Evolutionary conservation across 768 basidiomycete genomes (phyloP).

Genomic region (Leccinum subgranulosum): DNA sequence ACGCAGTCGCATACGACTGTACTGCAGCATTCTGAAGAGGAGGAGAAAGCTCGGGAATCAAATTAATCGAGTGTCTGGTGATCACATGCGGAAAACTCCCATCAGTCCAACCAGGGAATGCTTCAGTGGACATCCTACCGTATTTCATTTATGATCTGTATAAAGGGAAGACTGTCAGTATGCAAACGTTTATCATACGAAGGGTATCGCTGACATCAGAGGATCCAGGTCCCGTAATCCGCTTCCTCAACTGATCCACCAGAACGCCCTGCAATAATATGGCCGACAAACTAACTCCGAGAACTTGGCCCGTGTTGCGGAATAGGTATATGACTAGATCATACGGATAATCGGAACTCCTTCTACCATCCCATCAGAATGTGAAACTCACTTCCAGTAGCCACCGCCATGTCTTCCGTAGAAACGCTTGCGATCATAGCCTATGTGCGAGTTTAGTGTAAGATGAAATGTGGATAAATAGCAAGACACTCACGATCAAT

Average conservation of each 20-base stretch:
- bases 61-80: constrained; percentile 63
- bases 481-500: constrained; percentile 58
- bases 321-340: constrained; percentile 84
- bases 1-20: constrained; percentile 73
- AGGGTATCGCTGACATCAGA: constrained; percentile 52
- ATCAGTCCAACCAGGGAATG: constrained; percentile 13
- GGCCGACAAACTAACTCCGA: constrained; percentile 88
- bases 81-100: constrained; percentile 23
- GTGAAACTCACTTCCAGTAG: constrained; percentile 75
- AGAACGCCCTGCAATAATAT: constrained; percentile 82
- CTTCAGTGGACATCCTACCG: constrained; percentile 37
- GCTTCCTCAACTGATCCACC: constrained; percentile 59
- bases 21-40: constrained; percentile 57
- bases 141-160: constrained; percentile 70
- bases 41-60: constrained; percentile 64
- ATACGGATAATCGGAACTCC: constrained; percentile 2
- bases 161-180: constrained; percentile 19
- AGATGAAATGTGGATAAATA: constrained; percentile 4
- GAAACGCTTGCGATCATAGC: constrained; percentile 84
- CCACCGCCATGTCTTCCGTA: constrained; percentile 80
- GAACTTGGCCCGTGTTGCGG: constrained; percentile 90
- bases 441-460: constrained; percentile 35
- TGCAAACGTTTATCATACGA: constrained; percentile 16
- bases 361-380: neutral
- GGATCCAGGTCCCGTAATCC: constrained; percentile 76